phyloP scores from a whole-genome alignment of 805 yeast genomes.

The Starmerella roubikii region DNA sequence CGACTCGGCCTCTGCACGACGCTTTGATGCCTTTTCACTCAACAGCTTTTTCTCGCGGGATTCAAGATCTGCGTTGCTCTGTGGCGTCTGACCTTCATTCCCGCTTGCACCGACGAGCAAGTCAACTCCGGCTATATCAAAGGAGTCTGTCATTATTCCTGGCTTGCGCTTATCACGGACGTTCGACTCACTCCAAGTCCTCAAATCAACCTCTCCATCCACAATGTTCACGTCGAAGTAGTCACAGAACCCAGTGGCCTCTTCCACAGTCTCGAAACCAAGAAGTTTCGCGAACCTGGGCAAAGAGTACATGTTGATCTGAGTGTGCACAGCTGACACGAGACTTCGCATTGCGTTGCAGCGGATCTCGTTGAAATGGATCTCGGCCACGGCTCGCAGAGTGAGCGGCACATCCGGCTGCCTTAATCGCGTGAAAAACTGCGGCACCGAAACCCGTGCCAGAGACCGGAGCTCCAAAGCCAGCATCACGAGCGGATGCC shows the following conservation, averaged over 20 bases:
- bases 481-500: constrained; percentile 45
- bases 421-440: constrained; percentile 48
- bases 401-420: constrained; percentile 47
- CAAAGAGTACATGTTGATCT: constrained; percentile 43
- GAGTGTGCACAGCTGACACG: constrained; percentile 52
- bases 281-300: constrained; percentile 36
- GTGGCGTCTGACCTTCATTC: no score
- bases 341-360: constrained; percentile 60
- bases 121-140: no score
- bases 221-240: constrained; percentile 40
- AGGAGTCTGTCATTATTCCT: neutral
- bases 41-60: no score
- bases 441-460: constrained; percentile 34
- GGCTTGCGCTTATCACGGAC: constrained; percentile 6
- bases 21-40: no score
- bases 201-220: constrained; percentile 11
- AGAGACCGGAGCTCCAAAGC: constrained; percentile 60
- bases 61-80: no score
- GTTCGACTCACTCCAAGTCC: constrained; percentile 13
- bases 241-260: constrained; percentile 42
- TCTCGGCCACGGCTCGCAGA: constrained; percentile 61
- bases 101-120: no score
- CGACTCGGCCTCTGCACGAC: no score
- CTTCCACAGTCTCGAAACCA: constrained; percentile 51
- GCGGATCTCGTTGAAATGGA: constrained; percentile 53